phyloP scores from a whole-genome alignment of 768 basidiomycete species.

The Floccularia luteovirens region DNA sequence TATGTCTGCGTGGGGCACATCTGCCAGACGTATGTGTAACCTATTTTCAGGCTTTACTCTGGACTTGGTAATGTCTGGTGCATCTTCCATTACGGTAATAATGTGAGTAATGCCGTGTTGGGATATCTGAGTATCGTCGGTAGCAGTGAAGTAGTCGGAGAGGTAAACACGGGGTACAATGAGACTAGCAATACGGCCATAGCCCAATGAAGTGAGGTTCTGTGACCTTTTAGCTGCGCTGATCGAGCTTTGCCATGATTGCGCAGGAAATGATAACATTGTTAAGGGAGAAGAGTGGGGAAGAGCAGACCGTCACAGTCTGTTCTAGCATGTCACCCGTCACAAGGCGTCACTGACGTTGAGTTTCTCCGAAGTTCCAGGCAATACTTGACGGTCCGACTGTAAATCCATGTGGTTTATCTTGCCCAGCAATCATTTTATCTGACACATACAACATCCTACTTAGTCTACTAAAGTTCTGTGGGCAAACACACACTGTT shows the following conservation, averaged over 20 bases:
- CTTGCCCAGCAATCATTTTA: too few species aligned
- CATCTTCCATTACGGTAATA: constrained; percentile 52
- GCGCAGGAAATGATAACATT: constrained; percentile 27
- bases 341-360: too few species aligned
- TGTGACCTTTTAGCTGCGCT: constrained; percentile 6
- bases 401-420: too few species aligned
- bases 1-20: constrained; percentile 21
- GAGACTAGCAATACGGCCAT: constrained; percentile 23
- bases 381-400: too few species aligned
- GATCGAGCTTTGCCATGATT: constrained; percentile 19
- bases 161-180: constrained; percentile 51
- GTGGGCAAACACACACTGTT: constrained; percentile 27
- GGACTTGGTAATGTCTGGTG: constrained; percentile 33
- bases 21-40: constrained; percentile 41
- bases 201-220: constrained; percentile 5
- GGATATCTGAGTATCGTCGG: constrained; percentile 34
- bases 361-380: too few species aligned
- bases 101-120: constrained; percentile 68
- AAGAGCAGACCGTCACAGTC: too few species aligned
- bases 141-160: constrained; percentile 53
- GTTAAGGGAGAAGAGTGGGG: too few species aligned
- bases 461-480: too few species aligned
- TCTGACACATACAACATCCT: too few species aligned
- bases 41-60: constrained; percentile 30
- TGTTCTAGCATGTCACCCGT: too few species aligned